Percentiles rank a stretch among this genome's conserved stretches.
Evolutionary conservation across 2,329 filamentous ascomycete genomes (phyloP).

Genomic region (Akanthomyces muscarius): DNA sequence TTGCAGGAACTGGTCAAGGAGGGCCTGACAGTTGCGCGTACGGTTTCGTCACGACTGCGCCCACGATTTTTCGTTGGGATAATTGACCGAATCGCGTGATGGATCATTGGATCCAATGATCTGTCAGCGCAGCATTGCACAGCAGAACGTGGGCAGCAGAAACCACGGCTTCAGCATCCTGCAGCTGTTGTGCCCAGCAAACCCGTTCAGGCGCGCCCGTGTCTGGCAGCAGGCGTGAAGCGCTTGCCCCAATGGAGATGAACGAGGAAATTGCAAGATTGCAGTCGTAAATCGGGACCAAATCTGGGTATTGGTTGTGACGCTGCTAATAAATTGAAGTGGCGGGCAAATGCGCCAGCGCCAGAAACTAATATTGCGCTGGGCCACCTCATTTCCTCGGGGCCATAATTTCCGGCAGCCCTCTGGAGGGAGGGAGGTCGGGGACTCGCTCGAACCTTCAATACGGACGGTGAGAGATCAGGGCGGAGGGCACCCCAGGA

Average conservation of each 20-base stretch:
- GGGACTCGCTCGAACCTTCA: background rate
- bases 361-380: slow-evolving; percentile 3
- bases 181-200: background rate
- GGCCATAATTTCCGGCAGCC: slow-evolving; percentile 1
- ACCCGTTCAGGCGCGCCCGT: background rate
- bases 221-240: background rate
- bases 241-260: background rate
- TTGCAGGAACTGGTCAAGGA: background rate
- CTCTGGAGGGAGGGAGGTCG: background rate
- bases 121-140: background rate
- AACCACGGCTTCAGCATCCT: background rate
- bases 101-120: background rate
- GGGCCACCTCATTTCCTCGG: slow-evolving; percentile 11
- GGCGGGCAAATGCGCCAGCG: background rate
- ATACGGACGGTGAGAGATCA: background rate
- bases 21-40: background rate
- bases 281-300: slow-evolving; percentile 13
- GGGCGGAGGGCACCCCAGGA: background rate
- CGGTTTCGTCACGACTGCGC: background rate
- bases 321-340: slow-evolving; percentile 13
- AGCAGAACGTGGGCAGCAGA: background rate
- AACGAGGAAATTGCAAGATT: slow-evolving; percentile 4
- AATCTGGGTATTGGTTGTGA: slow-evolving; percentile 9
- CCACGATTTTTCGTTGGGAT: background rate
- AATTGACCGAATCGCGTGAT: too few relatives aligned